These are phyloP conservation scores for Ceratocystis lukuohia DNA, from an alignment of 2,329 filamentous ascomycete species.

Conservation along the genomic window DNA sequence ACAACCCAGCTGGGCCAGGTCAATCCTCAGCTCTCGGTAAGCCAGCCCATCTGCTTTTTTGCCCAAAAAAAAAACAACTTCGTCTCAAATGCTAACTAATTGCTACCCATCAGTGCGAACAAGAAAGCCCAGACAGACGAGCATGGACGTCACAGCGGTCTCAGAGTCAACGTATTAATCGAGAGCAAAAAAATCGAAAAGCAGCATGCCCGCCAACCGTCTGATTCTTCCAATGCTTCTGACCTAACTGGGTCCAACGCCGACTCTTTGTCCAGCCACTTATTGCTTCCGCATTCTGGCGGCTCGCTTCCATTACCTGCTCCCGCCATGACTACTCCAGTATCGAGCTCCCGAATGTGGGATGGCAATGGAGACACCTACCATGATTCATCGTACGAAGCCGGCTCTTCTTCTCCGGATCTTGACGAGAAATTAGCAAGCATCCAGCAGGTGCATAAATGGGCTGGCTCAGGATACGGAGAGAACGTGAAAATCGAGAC, in stretches of 20 bases:
- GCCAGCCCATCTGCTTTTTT: neutral
- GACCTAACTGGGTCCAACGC: neutral
- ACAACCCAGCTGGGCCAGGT: conserved; percentile 13
- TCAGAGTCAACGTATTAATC: neutral
- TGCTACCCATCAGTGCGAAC: neutral
- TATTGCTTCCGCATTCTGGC: neutral
- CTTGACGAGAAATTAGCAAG: neutral
- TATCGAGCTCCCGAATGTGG: neutral
- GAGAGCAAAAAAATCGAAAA: neutral
- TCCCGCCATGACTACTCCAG: neutral
- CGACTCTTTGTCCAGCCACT: neutral
- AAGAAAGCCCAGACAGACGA: neutral
- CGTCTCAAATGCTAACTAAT: neutral
- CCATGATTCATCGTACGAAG: neutral
- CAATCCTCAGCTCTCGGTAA: conserved; percentile 9
- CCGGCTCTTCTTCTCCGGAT: neutral
- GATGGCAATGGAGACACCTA: neutral
- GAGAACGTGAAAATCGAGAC: neutral
- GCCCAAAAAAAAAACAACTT: too few species aligned
- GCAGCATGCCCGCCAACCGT: neutral
- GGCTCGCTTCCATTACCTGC: neutral
- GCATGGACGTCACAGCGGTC: neutral
- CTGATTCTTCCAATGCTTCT: neutral
- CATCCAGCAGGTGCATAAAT: neutral
- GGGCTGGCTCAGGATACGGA: neutral